Evolutionary conservation across 2,329 filamentous ascomycete species (phyloP).

Genomic region (Pestalotiopsis fici): DNA sequence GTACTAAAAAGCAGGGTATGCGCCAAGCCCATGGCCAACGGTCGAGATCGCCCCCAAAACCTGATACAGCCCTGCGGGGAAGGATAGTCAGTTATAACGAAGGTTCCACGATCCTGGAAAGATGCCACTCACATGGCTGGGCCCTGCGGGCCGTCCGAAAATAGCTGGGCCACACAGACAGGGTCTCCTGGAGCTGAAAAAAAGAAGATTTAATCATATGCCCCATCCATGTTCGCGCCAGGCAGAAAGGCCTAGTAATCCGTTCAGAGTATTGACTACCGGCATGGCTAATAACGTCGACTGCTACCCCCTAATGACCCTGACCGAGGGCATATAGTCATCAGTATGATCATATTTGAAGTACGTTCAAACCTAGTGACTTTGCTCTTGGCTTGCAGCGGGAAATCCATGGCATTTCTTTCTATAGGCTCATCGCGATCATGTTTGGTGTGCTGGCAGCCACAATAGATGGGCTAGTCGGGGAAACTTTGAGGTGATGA

Average conservation of each 20-base stretch:
- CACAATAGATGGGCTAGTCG: background rate
- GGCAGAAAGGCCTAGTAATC: background rate
- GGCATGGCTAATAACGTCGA: background rate
- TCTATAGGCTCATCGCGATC: background rate
- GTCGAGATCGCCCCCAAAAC: background rate
- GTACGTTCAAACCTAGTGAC: background rate
- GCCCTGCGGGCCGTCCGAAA: background rate
- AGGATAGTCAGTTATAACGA: background rate
- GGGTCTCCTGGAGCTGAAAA: background rate
- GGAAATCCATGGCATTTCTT: background rate
- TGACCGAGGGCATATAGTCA: background rate
- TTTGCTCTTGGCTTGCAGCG: background rate
- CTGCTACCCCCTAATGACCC: background rate
- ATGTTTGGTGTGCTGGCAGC: background rate
- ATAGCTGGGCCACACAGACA: background rate
- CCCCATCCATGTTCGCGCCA: background rate
- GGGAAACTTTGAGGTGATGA: background rate
- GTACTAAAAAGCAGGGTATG: background rate
- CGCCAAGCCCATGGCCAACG: background rate
- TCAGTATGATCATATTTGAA: background rate
- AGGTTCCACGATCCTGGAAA: background rate
- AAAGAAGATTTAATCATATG: background rate
- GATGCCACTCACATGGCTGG: background rate
- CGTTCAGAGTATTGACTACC: background rate
- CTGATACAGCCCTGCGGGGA: background rate